Evolutionary conservation across 176 grass and related monocot genomes (phyloP), one percentile per base, ranked within the genome.

Genomic region (Metroxylon sagu): DNA sequence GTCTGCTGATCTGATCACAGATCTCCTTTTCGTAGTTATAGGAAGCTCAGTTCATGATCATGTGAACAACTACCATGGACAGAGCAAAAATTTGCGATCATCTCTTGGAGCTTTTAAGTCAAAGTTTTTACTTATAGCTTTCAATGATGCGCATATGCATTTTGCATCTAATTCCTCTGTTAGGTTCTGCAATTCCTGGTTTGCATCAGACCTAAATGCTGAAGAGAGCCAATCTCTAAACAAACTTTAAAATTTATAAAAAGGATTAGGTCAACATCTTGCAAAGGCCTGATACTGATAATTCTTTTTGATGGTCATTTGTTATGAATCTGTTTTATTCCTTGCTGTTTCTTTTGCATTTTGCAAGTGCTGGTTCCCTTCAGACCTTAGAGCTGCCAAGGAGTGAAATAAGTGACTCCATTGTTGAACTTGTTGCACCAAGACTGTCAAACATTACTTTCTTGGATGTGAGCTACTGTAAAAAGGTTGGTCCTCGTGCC

Each of bases 391-490:
- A 98, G 81, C 78, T 98, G 7, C 87, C 94, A 7, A 54, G 94
- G 58, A 98, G 94, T 28, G 80, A 98, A 76, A 93, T 98, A 75
- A 98, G 82, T 23, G 85, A 98, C 65, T 70, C 78, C 16, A 71
- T 83, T 14, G 88, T 85, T 48, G 94, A 98, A 28, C 59, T 56
- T 6, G 73, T 89, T 1, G 88, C 88, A 14, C 88, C 88, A 6
- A 59, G 73, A 25, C 62, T 98, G 1, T 67, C 81, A 1, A 73
- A 78, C 61, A 72, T 98, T 3, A 98, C 94, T 0, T 93, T 89
- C 79, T 72, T 98, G 12, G 94, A 98, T 57, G 27, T 98, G 23
- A 98, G 94, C 67, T 85, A 86, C 76, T 98, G 94, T 71, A 85
- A 69, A 28, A 98, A 93, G 74, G 83, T 98, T 19, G 79, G 82